A percentile compares a stretch with the other conserved stretches of the same genome.
Evolutionary conservation across 2,329 filamentous ascomycete genomes (phyloP).

Genomic region (Cryphonectria carpinicola): DNA sequence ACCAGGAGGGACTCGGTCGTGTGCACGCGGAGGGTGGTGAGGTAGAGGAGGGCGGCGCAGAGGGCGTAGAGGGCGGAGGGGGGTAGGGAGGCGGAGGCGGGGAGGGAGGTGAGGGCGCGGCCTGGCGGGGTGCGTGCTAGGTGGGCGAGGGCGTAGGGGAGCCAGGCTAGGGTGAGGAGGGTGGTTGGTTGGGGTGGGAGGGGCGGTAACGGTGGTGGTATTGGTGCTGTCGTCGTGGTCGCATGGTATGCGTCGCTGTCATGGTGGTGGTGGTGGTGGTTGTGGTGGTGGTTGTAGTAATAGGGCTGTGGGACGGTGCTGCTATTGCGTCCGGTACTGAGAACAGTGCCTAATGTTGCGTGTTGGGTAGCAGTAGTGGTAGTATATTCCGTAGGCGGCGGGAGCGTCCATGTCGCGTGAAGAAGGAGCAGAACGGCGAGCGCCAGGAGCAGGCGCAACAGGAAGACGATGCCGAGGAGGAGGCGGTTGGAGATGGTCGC

Average conservation of each 20-base stretch:
- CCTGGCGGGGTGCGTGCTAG: conserved; percentile 39
- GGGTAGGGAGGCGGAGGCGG: conserved; percentile 39
- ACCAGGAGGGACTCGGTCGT: conserved; percentile 84
- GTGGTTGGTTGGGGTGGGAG: conserved; percentile 26
- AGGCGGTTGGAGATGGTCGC: conserved; percentile 52
- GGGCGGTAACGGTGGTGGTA: neutral
- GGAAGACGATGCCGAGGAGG: conserved; percentile 48
- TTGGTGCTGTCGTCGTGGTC: neutral
- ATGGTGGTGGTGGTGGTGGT: conserved; percentile 12
- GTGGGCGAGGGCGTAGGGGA: conserved; percentile 35
- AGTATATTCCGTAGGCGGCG: conserved; percentile 21
- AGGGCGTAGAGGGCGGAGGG: conserved; percentile 45
- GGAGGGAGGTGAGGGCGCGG: conserved; percentile 38
- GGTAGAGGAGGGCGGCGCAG: conserved; percentile 45
- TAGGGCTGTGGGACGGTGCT: neutral
- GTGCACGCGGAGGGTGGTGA: conserved; percentile 51
- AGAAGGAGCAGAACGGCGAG: conserved; percentile 51
- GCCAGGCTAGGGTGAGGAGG: conserved; percentile 29
- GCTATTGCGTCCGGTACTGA: neutral
- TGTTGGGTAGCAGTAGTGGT: conserved; percentile 4
- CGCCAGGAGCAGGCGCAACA: conserved; percentile 47
- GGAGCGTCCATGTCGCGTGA: conserved; percentile 50
- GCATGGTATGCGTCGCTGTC: neutral
- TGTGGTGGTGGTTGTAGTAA: conserved; percentile 1
- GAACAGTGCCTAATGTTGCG: neutral